Conservation (phyloP, 495 filamentous ascomycete genomes). For the Daldinia childiae region DNA sequence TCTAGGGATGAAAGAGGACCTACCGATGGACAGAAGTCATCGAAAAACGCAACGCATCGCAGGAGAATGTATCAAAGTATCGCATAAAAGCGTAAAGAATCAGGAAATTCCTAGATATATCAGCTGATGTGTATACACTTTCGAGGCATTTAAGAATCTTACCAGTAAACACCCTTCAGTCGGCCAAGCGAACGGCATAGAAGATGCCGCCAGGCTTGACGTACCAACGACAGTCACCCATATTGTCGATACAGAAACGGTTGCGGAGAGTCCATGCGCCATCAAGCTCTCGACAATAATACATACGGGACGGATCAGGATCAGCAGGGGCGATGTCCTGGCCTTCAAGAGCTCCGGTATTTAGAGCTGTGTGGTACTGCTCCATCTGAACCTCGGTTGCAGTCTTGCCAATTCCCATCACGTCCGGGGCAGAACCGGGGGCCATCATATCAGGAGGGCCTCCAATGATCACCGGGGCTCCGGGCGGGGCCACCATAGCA, state of each 20-base stretch:
- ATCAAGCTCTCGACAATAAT: conserved; percentile 60
- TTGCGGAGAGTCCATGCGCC: conserved; percentile 57
- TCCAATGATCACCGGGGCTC: neutral
- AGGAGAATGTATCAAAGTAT: neutral
- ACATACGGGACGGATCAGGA: conserved; percentile 60
- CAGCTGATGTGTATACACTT: neutral
- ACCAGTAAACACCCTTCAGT: conserved; percentile 27
- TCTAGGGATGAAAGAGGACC: neutral
- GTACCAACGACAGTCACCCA: conserved; percentile 61
- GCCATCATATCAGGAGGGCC: neutral
- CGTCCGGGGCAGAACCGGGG: conserved; percentile 40
- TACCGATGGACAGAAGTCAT: conserved; percentile 5
- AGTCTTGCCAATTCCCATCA: conserved; percentile 54
- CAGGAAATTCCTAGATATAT: neutral
- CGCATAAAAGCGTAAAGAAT: conserved; percentile 4
- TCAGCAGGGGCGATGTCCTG: conserved; percentile 64
- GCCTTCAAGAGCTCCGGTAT: conserved; percentile 53
- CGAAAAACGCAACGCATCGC: conserved; percentile 3
- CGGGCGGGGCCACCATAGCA: conserved; percentile 13
- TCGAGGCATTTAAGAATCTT: neutral
- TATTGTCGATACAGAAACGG: conserved; percentile 60
- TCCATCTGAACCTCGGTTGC: conserved; percentile 50
- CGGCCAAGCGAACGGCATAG: conserved; percentile 58
- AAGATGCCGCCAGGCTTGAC: conserved; percentile 56
- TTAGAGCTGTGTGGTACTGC: conserved; percentile 51